Base-by-base conservation (phyloP, 495 filamentous ascomycete genomes). In the Xylaria cubensis region DNA sequence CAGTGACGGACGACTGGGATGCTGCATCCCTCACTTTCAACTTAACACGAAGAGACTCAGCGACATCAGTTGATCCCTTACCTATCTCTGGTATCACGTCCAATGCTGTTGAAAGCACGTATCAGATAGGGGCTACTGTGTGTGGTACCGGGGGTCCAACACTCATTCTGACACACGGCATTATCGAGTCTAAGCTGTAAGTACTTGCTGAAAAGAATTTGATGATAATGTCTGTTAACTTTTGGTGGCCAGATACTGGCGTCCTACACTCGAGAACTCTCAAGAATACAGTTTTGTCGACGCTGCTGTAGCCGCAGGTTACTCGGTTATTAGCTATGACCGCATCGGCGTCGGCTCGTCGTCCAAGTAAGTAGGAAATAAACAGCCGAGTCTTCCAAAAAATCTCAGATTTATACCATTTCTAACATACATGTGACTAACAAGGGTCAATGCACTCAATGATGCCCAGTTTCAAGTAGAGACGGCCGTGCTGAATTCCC, bases 401-500 rank as follows among this genome's bases (percentile, higher is more conserved):
- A 2, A 29, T 8, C 5, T n/a, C 13, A 56, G 1, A 56, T 0
- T 3, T n/a, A 39, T 9, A 7, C 1, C 29, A 3, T 4, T 6
- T 61, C 34, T 61, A 41, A 61, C 58, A 36, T 39, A 39, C 5
- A 36, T 39, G 12, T 15, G 7, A 4, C 2, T 21, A 8, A 1
- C 13, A 0, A 61, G 58, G 10, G 58, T 61, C 32, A 61, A 39
- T 39, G 65, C 76, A 4, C 39, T 78, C 2, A 41, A 66, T 2
- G 76, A 78, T 19, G 76, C 76, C 0, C 76, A 78, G 24, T 78
- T 78, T 56, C 76, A 78, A 71, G 76, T 78, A 24, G 72, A 78
- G 58, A 70, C 73, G 0, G 74, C 75, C 6, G 76, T 78, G 10
- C 71, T 78, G 10, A 74, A 75, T 59, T 73, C 73, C 17, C 73